phyloP scores from a whole-genome alignment of 805 yeast genomes.

The Lachancea nothofagi region DNA sequence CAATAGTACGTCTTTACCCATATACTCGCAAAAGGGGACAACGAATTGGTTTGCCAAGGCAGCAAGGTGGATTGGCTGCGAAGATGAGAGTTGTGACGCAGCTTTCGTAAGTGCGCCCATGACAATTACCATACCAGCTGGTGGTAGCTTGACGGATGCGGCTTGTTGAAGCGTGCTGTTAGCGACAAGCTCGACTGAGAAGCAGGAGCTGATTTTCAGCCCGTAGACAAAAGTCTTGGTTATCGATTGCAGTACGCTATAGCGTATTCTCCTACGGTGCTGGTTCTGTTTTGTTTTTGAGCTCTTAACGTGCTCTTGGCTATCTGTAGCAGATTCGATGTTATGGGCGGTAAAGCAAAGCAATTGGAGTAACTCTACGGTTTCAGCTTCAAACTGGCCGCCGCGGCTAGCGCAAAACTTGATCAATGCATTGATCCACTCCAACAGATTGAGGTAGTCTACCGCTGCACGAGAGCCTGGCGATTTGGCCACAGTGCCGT shows the following conservation, averaged over 20 bases:
- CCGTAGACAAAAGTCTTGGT: slow-evolving; percentile 22
- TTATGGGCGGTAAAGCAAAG: slow-evolving; percentile 31
- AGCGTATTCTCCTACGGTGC: slow-evolving; percentile 39
- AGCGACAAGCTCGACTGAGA: slow-evolving; percentile 4
- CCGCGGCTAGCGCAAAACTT: slow-evolving; percentile 21
- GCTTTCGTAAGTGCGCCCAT: slow-evolving; percentile 36
- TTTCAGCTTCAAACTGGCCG: slow-evolving; percentile 25
- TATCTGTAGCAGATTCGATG: slow-evolving; percentile 24
- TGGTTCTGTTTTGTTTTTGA: slow-evolving; percentile 28
- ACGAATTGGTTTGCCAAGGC: slow-evolving; percentile 19
- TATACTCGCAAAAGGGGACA: slow-evolving; percentile 22
- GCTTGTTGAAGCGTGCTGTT: neutral
- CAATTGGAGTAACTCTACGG: slow-evolving; percentile 39
- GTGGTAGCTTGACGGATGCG: slow-evolving; percentile 24
- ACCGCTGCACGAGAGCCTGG: slow-evolving; percentile 45
- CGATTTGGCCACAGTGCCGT: slow-evolving; percentile 27
- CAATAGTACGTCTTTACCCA: slow-evolving; percentile 40
- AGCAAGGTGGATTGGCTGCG: slow-evolving; percentile 20
- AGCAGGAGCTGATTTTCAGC: slow-evolving; percentile 11
- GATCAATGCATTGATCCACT: slow-evolving; percentile 47
- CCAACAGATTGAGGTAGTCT: slow-evolving; percentile 51
- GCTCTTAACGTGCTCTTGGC: slow-evolving; percentile 21
- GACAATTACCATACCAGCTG: slow-evolving; percentile 34
- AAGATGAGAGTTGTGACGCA: slow-evolving; percentile 19
- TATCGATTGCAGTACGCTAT: slow-evolving; percentile 31